phyloP scores from a whole-genome alignment of 371 early-diverging fungal genomes.

The Apophysomyces ossiformis region DNA sequence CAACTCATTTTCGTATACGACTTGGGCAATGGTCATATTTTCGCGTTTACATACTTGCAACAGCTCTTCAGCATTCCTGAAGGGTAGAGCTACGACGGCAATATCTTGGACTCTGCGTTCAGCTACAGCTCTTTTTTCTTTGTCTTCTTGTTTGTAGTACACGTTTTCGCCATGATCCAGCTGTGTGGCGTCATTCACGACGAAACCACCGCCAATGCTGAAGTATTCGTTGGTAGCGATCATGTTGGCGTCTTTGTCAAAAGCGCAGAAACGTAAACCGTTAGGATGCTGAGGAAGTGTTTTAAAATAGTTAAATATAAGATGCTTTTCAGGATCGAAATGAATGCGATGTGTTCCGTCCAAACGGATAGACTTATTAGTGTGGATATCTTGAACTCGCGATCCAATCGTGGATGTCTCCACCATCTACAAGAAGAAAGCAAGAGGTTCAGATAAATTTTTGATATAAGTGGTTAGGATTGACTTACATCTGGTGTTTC shows the following conservation, averaged over 20 bases:
- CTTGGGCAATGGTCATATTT: slow-evolving; percentile 93
- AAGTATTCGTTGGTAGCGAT: slow-evolving; percentile 94
- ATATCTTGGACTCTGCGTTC: slow-evolving; percentile 69
- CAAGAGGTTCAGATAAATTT: neutral
- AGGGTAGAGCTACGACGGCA: slow-evolving; percentile 85
- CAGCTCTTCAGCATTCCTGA: slow-evolving; percentile 80
- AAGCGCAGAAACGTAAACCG: slow-evolving; percentile 93
- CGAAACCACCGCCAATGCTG: slow-evolving; percentile 96
- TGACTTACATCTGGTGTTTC: slow-evolving; percentile 49
- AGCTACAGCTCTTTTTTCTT: slow-evolving; percentile 21
- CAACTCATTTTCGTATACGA: slow-evolving; percentile 92
- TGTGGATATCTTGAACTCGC: slow-evolving; percentile 77
- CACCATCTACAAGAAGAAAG: slow-evolving; percentile 38
- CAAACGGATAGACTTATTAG: slow-evolving; percentile 71
- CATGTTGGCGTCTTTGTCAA: slow-evolving; percentile 77
- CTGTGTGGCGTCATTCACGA: slow-evolving; percentile 89
- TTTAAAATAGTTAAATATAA: slow-evolving; percentile 86
- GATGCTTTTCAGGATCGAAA: slow-evolving; percentile 83
- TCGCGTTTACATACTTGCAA: slow-evolving; percentile 82
- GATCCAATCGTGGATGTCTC: slow-evolving; percentile 80
- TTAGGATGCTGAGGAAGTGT: slow-evolving; percentile 94
- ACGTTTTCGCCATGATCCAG: slow-evolving; percentile 87
- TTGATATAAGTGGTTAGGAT: neutral
- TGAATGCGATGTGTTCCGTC: slow-evolving; percentile 78
- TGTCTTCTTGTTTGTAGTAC: slow-evolving; percentile 71